phyloP scores from a whole-genome alignment of 192 early-diverging fungal species.

The Backusella liffmaniae region DNA sequence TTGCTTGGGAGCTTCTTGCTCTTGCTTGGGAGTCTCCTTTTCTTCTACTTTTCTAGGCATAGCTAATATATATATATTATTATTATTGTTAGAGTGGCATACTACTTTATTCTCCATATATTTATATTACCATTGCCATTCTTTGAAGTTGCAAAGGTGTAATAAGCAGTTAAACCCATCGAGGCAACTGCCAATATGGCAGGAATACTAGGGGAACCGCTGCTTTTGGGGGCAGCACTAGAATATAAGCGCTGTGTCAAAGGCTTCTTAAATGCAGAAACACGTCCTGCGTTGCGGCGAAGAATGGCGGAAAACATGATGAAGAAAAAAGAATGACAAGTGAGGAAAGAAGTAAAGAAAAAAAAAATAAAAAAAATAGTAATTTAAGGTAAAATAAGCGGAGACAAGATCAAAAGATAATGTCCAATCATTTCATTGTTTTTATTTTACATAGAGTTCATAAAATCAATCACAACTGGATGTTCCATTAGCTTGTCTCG shows the following conservation, averaged over 20 bases:
- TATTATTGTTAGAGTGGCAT: too few relatives aligned
- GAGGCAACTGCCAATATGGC: conserved; percentile 40
- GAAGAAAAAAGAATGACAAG: not conserved
- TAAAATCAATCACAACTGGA: not conserved
- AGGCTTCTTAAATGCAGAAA: not conserved
- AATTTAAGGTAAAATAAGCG: not conserved
- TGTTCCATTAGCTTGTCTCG: not conserved
- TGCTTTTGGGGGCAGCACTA: not conserved
- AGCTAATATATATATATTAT: conserved; percentile 13
- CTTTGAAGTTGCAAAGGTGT: conserved; percentile 31
- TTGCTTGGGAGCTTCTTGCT: not conserved
- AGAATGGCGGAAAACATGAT: not conserved
- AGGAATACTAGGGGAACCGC: conserved; percentile 28
- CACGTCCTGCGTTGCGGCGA: not conserved
- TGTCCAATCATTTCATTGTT: not conserved
- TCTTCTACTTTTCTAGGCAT: conserved; percentile 24
- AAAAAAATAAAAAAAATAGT: not conserved
- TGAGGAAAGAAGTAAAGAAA: not conserved
- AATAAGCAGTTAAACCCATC: conserved; percentile 43
- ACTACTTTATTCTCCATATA: too few relatives aligned
- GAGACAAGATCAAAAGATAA: not conserved
- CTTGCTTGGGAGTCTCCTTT: not conserved
- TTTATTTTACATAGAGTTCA: not conserved
- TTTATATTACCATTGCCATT: conserved; percentile 32
- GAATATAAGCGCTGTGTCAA: conserved; percentile 12